A percentile compares a stretch with the other conserved stretches of the same genome.
Conservation (phyloP, 345 rosid species). For the Arabis hirsuta region DNA sequence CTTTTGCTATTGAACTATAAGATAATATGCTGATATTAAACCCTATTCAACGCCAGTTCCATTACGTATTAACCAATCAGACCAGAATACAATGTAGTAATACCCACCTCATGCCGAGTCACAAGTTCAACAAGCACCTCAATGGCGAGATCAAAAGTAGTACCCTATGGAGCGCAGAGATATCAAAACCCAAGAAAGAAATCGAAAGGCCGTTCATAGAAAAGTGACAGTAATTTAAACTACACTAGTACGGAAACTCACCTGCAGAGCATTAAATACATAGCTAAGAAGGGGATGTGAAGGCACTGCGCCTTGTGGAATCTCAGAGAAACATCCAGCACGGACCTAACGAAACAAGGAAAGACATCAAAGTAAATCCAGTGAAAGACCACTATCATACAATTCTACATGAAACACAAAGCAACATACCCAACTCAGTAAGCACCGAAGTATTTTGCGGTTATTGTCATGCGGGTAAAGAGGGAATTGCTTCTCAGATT, state of each 20-base stretch:
- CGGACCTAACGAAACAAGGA: conserved; percentile 62
- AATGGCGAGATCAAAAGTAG: conserved; percentile 81
- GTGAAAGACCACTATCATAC: background rate
- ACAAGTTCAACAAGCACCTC: conserved; percentile 95
- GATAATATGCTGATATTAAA: background rate
- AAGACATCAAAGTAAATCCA: conserved; percentile 17
- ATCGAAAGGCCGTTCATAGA: conserved; percentile 1
- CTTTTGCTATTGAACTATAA: conserved; percentile 4
- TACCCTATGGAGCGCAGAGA: conserved; percentile 53
- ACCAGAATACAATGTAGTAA: background rate
- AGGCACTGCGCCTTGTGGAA: conserved; percentile 68
- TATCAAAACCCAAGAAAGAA: conserved; percentile 25
- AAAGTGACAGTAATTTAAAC: conserved; percentile 14
- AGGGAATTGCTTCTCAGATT: conserved; percentile 71
- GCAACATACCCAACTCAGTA: conserved; percentile 91
- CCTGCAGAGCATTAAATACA: conserved; percentile 84
- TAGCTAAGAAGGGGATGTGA: conserved; percentile 86
- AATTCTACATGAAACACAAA: conserved; percentile 16
- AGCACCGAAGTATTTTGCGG: conserved; percentile 85
- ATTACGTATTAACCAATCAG: background rate
- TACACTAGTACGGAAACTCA: conserved; percentile 29
- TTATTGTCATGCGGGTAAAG: conserved; percentile 56
- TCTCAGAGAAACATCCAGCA: conserved; percentile 95
- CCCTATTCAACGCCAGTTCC: background rate
- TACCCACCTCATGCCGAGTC: conserved; percentile 77